Base-by-base conservation (phyloP, 768 basidiomycete species). In the Trametes cingulata region DNA sequence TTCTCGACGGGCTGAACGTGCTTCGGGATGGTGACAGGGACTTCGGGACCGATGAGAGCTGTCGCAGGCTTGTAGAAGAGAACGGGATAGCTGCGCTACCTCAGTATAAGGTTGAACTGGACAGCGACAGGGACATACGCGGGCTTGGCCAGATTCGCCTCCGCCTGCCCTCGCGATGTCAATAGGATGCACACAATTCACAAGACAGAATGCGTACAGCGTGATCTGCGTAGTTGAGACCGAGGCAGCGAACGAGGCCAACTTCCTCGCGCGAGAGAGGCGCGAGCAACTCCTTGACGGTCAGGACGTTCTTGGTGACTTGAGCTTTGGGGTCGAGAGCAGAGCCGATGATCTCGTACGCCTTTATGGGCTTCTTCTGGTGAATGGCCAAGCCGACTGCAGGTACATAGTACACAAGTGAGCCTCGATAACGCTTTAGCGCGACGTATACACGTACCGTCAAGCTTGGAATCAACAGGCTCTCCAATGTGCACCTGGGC, bases 161-260 rank as follows among this genome's bases (percentile, higher is more conserved):
- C 90, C 1, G 81, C 84, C 88, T 90, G 58, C 12, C 25, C 6
- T 33, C 25, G 37, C 10, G 13, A 36, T 48, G 12, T 14, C 17
- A 10, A 47, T 12, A 15, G 14, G 7, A 35, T 27, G 42, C 5
- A 24, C 3, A 29, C 37, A 19, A 29, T 19, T 40, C 22, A 22
- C 20, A 7, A 6, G 6, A 40, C 25, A 40, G 24, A 36, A 19
- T 72, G 81, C 60, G 66, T 78, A 82, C 91, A 7, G 91, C 91
- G 75, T 93, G 90, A 66, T 92, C 90, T n/a, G 82, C 81, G 69
- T 93, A 93, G 70, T 93, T 93, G 48, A 93, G 74, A 0, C 91
- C 91, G 13, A 93, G 74, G 73, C 90, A 91, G 12, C 91, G 82
- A 25, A 90, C 88, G 2, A 87, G 74, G 61, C 83, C 66, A 62